A percentile compares a stretch with the other conserved stretches of the same genome.
Conservation (phyloP, 2,329 filamentous ascomycete species). For the Paraconiothyrium sp. region DNA sequence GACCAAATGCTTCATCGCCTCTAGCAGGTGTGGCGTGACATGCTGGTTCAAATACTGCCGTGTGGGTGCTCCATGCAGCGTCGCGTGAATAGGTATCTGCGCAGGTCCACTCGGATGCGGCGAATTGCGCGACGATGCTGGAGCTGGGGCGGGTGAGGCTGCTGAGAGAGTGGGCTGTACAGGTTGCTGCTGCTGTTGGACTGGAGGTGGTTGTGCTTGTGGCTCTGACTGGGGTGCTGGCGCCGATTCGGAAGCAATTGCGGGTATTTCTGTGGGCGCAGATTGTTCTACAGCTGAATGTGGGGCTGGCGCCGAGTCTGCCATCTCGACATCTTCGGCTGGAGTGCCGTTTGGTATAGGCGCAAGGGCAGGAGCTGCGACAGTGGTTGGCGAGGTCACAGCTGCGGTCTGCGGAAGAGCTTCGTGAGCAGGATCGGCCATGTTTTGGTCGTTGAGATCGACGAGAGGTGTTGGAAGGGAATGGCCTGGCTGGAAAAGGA, state of each 20-base stretch:
- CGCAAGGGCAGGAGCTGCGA: constrained; percentile 4
- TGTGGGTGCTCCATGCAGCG: constrained; percentile 59
- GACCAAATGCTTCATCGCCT: constrained; percentile 62
- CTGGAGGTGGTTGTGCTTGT: constrained; percentile 22
- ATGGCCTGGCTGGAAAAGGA: background rate
- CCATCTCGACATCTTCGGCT: constrained; percentile 42
- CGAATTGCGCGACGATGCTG: constrained; percentile 45
- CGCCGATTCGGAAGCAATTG: background rate
- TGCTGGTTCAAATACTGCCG: constrained; percentile 60
- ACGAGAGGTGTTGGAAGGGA: background rate
- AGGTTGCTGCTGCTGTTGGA: constrained; percentile 12
- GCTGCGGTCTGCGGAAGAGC: background rate
- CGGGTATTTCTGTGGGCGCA: constrained; percentile 16
- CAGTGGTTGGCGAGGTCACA: background rate
- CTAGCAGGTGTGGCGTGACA: constrained; percentile 60
- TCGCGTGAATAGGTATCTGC: constrained; percentile 47
- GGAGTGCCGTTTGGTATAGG: constrained; percentile 35
- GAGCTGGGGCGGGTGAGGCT: constrained; percentile 25
- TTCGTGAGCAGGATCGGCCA: background rate
- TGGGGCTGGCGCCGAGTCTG: constrained; percentile 27
- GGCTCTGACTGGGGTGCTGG: constrained; percentile 18
- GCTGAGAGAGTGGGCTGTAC: constrained; percentile 18
- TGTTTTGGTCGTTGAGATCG: background rate
- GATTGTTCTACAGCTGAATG: constrained; percentile 16
- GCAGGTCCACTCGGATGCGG: constrained; percentile 41